Base-by-base conservation (phyloP, 441 rosid species). In the Gossypium armourianum region DNA sequence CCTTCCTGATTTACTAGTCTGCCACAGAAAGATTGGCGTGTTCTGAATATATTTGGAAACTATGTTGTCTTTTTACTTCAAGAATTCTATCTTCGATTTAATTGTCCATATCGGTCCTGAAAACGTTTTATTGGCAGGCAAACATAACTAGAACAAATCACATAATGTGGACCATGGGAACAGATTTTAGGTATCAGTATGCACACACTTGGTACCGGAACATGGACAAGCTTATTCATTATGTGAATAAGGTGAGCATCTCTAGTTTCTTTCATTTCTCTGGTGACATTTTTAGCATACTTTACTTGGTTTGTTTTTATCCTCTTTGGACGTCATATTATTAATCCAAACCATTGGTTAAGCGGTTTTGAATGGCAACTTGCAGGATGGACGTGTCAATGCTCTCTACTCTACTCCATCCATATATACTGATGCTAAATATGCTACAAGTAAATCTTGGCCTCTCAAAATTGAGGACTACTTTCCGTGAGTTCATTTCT, bases 131-230 rank as follows among this genome's bases (percentile, higher is more conserved):
- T 74, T 80, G 49, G 61, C 90, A 96, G 99, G 98, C 97, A 68
- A 93, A 96, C 82, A 88, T 93, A 59, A 96, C 99, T 72, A 84
- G 90, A 72, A 82, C 90, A 58, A 79, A 96, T 83, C 99, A 96
- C 72, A 81, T 96, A 69, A 96, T 96, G 99, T 96, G 89, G 85
- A 96, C 98, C 54, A 91, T 93, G 99, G 99, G 99, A 80, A 92
- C 99, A 75, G 99, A 96, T 84, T 96, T 96, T 79, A 87, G 85
- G 79, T 96, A 91, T 83, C 98, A 96, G 74, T 96, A 90, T 77
- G 98, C 99, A 17, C 83, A 80, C 72, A 77, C 97, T 43, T 96
- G 98, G 99, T 96, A 77, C 79, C 85, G 94, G 60, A 86, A 96
- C 68, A 84, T 96, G 97, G 99, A 96, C 85, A 96, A 92, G 83